Conservation (phyloP, 805 yeast species). For the Nakazawaea anatomiae region DNA sequence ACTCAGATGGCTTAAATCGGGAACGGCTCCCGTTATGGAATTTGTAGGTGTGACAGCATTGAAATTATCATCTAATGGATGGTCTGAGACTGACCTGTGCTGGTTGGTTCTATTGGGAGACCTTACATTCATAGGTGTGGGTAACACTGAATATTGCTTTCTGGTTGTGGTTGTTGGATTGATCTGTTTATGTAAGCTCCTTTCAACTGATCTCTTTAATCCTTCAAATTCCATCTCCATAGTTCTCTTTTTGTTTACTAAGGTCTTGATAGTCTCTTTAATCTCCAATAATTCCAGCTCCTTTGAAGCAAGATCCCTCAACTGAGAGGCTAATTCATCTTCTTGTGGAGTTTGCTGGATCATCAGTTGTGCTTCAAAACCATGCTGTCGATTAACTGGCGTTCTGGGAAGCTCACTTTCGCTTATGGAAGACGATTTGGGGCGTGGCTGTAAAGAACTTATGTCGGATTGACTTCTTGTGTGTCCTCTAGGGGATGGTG, state of each 20-base stretch:
- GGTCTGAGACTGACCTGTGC: constrained; percentile 5
- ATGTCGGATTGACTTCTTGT: neutral
- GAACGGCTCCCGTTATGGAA: neutral
- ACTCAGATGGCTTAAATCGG: neutral
- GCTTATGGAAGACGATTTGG: neutral
- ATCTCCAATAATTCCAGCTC: constrained; percentile 65
- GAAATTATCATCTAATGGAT: constrained; percentile 11
- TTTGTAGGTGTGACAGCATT: neutral
- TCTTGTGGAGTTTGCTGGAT: constrained; percentile 3
- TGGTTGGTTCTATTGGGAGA: neutral
- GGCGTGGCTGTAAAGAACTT: neutral
- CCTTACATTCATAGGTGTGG: neutral
- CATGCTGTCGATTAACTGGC: neutral
- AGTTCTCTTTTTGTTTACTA: constrained; percentile 32
- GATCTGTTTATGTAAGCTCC: constrained; percentile 37
- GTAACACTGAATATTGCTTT: neutral
- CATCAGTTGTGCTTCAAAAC: neutral
- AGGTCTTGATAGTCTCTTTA: constrained; percentile 45
- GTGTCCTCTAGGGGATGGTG: constrained; percentile 1
- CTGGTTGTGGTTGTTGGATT: constrained; percentile 10
- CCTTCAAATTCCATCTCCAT: constrained; percentile 45
- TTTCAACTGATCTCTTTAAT: constrained; percentile 42
- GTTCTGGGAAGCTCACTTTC: neutral
- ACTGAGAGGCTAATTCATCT: constrained; percentile 43
- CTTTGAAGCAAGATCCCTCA: constrained; percentile 58